phyloP scores from a whole-genome alignment of 2,329 filamentous ascomycete genomes.

The Ceratocystis alfenasii region DNA sequence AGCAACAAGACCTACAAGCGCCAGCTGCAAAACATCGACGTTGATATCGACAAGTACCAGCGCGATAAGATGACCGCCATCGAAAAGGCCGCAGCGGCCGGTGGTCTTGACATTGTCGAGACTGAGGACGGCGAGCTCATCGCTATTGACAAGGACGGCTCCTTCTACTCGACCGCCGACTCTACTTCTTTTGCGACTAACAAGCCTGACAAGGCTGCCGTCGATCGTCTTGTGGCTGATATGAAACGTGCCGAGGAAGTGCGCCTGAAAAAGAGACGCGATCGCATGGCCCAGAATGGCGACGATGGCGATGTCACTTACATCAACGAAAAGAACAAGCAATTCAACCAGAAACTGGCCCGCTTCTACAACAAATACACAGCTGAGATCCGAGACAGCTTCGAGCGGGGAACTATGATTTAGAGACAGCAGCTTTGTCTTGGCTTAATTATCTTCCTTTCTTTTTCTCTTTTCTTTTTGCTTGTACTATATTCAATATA shows the following conservation, averaged over 20 bases:
- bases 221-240: conserved; percentile 79
- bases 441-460: not conserved
- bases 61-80: conserved; percentile 74
- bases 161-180: conserved; percentile 81
- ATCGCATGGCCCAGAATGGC: conserved; percentile 63
- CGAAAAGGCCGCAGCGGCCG: conserved; percentile 70
- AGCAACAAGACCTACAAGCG: conserved; percentile 89
- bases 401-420: conserved; percentile 94
- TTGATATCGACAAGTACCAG: conserved; percentile 73
- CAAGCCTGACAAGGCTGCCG: conserved; percentile 72
- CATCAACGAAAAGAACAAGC: conserved; percentile 99
- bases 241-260: conserved; percentile 79
- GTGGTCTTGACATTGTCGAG: conserved; percentile 85
- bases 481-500: not conserved
- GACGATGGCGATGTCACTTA: conserved; percentile 90
- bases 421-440: conserved; percentile 30
- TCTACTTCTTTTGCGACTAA: conserved; percentile 70
- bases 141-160: conserved; percentile 80
- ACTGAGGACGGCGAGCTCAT: conserved; percentile 91
- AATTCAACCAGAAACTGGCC: conserved; percentile 95
- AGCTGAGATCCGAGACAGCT: conserved; percentile 89
- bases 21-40: conserved; percentile 63
- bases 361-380: conserved; percentile 99
- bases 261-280: conserved; percentile 72
- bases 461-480: not conserved